A percentile compares a stretch with the other conserved stretches of the same genome.
phyloP scores from a whole-genome alignment of 2,329 filamentous ascomycete genomes.

The Hypoxylon sp. region DNA sequence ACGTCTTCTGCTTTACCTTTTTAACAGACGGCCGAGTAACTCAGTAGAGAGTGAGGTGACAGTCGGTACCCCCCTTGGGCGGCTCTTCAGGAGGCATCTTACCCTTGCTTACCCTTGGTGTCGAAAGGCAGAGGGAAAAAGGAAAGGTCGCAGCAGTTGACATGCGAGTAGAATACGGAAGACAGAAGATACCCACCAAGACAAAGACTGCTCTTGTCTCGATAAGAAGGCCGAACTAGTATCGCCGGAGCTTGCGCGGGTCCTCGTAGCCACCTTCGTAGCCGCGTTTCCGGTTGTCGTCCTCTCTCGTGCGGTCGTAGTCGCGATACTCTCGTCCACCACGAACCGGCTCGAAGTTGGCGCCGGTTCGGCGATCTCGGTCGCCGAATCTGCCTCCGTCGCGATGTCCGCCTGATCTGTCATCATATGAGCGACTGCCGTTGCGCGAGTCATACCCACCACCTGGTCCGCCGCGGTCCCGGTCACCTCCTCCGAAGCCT shows the following conservation, averaged over 20 bases:
- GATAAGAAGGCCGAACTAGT: slow-evolving; percentile 53
- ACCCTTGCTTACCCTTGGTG: slow-evolving; percentile 50
- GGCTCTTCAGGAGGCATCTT: slow-evolving; percentile 39
- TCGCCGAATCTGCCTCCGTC: slow-evolving; percentile 51
- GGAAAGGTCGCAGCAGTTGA: slow-evolving; percentile 44
- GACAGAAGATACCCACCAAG: slow-evolving; percentile 59
- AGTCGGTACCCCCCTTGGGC: slow-evolving; percentile 17
- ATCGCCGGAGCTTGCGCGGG: slow-evolving; percentile 70
- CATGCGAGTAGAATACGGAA: slow-evolving; percentile 41
- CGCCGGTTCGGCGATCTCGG: slow-evolving; percentile 52
- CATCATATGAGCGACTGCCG: slow-evolving; percentile 67
- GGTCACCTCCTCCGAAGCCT: slow-evolving; percentile 52
- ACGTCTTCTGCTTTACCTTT: slow-evolving; percentile 26
- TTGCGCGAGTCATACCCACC: slow-evolving; percentile 65
- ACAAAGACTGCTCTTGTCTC: slow-evolving; percentile 43
- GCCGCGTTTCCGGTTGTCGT: slow-evolving; percentile 70
- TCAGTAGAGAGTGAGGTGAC: neutral
- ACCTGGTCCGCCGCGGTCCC: slow-evolving; percentile 56
- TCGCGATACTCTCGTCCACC: slow-evolving; percentile 64
- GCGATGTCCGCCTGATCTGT: slow-evolving; percentile 62
- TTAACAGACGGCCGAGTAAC: slow-evolving; percentile 11
- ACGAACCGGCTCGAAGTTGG: slow-evolving; percentile 85
- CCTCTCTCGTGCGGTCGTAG: slow-evolving; percentile 63
- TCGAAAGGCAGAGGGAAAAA: slow-evolving; percentile 46
- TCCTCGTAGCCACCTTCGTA: slow-evolving; percentile 87